phyloP scores from a whole-genome alignment of 1,284 basidiomycete species.

The Apiotrichum gracile region DNA sequence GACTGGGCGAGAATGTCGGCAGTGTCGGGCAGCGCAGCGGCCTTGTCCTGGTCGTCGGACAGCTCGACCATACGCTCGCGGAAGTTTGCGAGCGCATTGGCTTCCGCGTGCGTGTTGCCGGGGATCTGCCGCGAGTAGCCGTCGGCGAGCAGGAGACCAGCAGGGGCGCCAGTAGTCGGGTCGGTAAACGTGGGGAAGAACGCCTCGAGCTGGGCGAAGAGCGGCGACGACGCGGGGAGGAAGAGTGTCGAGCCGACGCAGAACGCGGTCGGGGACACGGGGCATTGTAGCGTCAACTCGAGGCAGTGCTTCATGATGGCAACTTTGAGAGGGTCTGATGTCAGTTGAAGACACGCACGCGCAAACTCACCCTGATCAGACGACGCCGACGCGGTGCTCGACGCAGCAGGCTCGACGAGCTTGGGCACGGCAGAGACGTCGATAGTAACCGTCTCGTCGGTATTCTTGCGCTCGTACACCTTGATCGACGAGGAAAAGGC shows the following conservation, averaged over 20 bases:
- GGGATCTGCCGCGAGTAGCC: constrained; percentile 88
- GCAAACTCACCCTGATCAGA: constrained; percentile 6
- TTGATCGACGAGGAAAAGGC: constrained; percentile 21
- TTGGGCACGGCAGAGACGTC: constrained; percentile 14
- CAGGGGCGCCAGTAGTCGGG: constrained; percentile 8
- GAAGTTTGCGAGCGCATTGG: constrained; percentile 82
- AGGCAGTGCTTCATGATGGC: constrained; percentile 43
- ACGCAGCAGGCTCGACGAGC: not conserved
- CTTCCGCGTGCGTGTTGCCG: constrained; percentile 97
- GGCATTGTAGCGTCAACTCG: constrained; percentile 39
- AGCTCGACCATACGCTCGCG: constrained; percentile 21
- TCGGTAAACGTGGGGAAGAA: constrained; percentile 29
- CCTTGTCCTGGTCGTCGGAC: constrained; percentile 28
- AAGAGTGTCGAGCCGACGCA: constrained; percentile 89
- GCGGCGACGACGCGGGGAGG: constrained; percentile 47
- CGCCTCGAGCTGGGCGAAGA: constrained; percentile 26
- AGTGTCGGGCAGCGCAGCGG: constrained; percentile 3
- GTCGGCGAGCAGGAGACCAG: constrained; percentile 58
- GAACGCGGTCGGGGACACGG: constrained; percentile 66
- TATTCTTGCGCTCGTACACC: constrained; percentile 42
- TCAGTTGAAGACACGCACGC: not conserved
- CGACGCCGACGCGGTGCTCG: not conserved
- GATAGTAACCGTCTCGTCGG: constrained; percentile 38
- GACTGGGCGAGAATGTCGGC: constrained; percentile 20
- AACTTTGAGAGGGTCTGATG: constrained; percentile 34